These are phyloP conservation scores for Chrysoporthe cubensis DNA, from an alignment of 2,329 filamentous ascomycete genomes.

Conservation along the genomic window DNA sequence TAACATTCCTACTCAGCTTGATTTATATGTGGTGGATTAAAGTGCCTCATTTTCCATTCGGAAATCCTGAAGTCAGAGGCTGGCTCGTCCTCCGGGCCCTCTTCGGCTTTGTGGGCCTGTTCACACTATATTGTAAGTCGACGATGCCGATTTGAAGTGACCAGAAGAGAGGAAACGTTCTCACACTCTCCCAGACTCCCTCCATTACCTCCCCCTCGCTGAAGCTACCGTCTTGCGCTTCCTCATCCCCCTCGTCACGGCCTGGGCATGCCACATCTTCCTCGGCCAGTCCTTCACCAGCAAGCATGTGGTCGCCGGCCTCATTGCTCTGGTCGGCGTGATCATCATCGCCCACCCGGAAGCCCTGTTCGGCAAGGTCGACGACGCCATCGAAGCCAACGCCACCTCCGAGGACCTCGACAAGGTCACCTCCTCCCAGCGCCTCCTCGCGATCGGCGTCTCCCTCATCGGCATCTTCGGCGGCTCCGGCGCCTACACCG, in stretches of 20 bases:
- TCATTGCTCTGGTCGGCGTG: slow-evolving; percentile 73
- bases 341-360: slow-evolving; percentile 74
- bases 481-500: slow-evolving; percentile 70
- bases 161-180: too few species aligned
- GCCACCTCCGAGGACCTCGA: slow-evolving; percentile 35
- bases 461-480: slow-evolving; percentile 73
- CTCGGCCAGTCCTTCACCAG: slow-evolving; percentile 70
- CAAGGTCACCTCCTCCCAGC: slow-evolving; percentile 58
- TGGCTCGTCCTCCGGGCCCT: slow-evolving; percentile 27
- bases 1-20: slow-evolving; percentile 23
- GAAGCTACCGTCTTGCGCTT: slow-evolving; percentile 84
- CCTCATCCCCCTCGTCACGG: slow-evolving; percentile 72
- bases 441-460: slow-evolving; percentile 66
- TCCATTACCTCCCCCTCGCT: slow-evolving; percentile 72
- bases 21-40: slow-evolving; percentile 26
- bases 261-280: slow-evolving; percentile 65
- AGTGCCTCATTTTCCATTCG: slow-evolving; percentile 26
- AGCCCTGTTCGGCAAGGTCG: slow-evolving; percentile 53
- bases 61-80: slow-evolving; percentile 21
- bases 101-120: slow-evolving; percentile 27
- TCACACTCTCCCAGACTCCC: slow-evolving; percentile 41
- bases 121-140: slow-evolving; percentile 26
- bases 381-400: slow-evolving; percentile 24
- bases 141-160: too few species aligned
- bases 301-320: slow-evolving; percentile 69